These are phyloP conservation scores for Acacia concinna DNA, from an alignment of 331 rosid genomes.

Conservation along the genomic window DNA sequence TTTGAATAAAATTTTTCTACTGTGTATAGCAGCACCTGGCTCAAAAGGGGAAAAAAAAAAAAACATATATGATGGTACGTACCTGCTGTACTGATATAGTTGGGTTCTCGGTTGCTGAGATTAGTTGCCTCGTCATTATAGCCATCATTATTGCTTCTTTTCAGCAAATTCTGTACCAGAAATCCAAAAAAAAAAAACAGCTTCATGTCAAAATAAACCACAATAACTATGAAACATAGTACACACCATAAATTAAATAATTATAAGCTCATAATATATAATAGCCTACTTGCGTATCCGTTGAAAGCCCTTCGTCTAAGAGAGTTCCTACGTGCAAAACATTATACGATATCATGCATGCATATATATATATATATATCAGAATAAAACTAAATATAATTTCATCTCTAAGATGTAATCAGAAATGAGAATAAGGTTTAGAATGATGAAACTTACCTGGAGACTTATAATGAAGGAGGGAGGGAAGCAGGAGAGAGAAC, in stretches of 20 bases:
- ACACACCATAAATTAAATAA: neutral
- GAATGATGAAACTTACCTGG: conserved; percentile 40
- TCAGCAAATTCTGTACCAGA: conserved; percentile 35
- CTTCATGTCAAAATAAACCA: conserved; percentile 1
- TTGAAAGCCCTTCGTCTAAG: conserved; percentile 41
- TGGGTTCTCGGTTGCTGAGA: conserved; percentile 42
- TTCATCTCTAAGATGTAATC: neutral
- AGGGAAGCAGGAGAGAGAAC: conserved; percentile 51
- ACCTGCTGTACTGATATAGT: conserved; percentile 43
- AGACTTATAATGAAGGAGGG: conserved; percentile 44
- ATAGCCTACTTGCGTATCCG: conserved; percentile 39
- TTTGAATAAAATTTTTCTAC: conserved; percentile 39
- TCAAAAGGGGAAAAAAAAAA: too few species aligned
- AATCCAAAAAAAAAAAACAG: neutral
- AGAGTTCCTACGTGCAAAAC: conserved; percentile 56
- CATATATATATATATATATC: neutral
- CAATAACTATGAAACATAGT: neutral
- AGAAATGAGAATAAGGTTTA: conserved; percentile 1
- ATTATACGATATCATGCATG: neutral
- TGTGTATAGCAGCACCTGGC: too few species aligned
- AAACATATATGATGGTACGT: conserved; percentile 47
- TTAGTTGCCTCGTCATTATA: neutral
- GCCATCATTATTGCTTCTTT: conserved; percentile 8
- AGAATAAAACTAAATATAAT: neutral
- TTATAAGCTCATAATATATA: neutral